These are phyloP conservation scores for Aureobasidium sp. DNA, from an alignment of 2,329 filamentous ascomycete species.

Conservation along the genomic window DNA sequence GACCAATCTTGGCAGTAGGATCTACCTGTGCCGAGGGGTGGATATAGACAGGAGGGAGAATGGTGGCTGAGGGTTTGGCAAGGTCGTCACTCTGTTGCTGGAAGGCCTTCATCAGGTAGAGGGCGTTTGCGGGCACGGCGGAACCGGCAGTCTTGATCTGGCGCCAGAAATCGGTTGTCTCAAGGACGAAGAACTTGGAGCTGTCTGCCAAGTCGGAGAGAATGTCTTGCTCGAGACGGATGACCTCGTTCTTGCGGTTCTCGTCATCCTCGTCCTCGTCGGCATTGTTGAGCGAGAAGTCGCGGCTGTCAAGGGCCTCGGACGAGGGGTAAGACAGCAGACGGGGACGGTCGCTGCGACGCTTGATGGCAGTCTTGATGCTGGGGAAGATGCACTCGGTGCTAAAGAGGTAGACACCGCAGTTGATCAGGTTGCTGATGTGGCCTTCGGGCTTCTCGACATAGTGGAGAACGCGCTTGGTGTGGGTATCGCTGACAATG, in stretches of 20 bases:
- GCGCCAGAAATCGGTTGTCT: conserved; percentile 99
- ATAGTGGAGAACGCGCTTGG: conserved; percentile 93
- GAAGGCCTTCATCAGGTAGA: conserved; percentile 92
- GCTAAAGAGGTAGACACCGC: conserved; percentile 94
- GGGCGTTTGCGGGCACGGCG: conserved; percentile 89
- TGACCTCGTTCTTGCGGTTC: conserved; percentile 70
- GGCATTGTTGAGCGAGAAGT: conserved; percentile 47
- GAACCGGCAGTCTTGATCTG: conserved; percentile 99
- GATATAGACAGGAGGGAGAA: conserved; percentile 89
- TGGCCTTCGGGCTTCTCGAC: conserved; percentile 98
- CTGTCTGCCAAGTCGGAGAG: conserved; percentile 90
- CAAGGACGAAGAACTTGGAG: conserved; percentile 96
- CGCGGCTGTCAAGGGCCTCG: conserved; percentile 69
- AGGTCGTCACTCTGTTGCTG: conserved; percentile 78
- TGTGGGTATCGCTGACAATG: conserved; percentile 91
- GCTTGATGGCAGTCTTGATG: conserved; percentile 91
- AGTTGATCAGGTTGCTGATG: conserved; percentile 98
- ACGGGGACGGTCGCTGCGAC: conserved; percentile 81
- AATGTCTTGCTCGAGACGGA: conserved; percentile 95
- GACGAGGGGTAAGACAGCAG: conserved; percentile 93
- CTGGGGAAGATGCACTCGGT: conserved; percentile 95
- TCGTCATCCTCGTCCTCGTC: conserved; percentile 64
- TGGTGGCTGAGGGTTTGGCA: conserved; percentile 73
- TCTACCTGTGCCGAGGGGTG: conserved; percentile 87
- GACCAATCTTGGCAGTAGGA: conserved; percentile 90